Evolutionary conservation across 2,329 filamentous ascomycete genomes (phyloP).

Genomic region (Keithomyces neogunnii): DNA sequence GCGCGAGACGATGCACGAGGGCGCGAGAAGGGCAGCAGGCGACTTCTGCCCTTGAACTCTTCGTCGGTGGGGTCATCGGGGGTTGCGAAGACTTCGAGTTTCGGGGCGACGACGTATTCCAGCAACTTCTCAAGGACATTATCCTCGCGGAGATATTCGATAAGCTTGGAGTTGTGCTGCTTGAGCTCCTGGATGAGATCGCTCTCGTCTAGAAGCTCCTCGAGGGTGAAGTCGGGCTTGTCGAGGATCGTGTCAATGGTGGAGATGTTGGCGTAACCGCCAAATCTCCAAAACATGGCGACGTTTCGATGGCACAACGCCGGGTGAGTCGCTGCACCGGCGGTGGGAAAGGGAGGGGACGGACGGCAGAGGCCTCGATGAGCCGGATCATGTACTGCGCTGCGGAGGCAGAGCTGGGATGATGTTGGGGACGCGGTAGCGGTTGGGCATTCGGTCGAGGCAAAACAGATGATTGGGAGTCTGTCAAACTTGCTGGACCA

Average conservation of each 20-base stretch:
- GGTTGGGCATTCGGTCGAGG: slow-evolving; percentile 6
- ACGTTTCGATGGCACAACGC: slow-evolving; percentile 25
- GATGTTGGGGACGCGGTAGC: slow-evolving; percentile 1
- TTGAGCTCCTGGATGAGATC: slow-evolving; percentile 97
- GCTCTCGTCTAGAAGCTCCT: slow-evolving; percentile 91
- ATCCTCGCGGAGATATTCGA: slow-evolving; percentile 89
- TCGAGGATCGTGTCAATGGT: slow-evolving; percentile 95
- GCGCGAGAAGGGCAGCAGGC: slow-evolving; percentile 39
- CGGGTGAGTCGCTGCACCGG: slow-evolving; percentile 22
- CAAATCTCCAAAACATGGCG: slow-evolving; percentile 99
- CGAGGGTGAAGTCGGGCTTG: slow-evolving; percentile 89
- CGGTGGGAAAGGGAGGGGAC: slow-evolving; percentile 14
- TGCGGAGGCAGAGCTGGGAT: slow-evolving; percentile 6
- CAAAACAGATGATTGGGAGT: not conserved
- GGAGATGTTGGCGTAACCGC: slow-evolving; percentile 95
- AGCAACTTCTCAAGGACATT: slow-evolving; percentile 76
- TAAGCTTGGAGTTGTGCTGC: slow-evolving; percentile 94
- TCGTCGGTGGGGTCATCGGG: slow-evolving; percentile 43
- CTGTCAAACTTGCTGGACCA: not conserved
- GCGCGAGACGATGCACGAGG: slow-evolving; percentile 45
- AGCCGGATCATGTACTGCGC: slow-evolving; percentile 11
- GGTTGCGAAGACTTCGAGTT: slow-evolving; percentile 47
- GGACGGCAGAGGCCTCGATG: slow-evolving; percentile 5
- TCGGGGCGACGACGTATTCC: slow-evolving; percentile 82
- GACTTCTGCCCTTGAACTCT: slow-evolving; percentile 37